These are phyloP conservation scores for Cladophialophora immunda DNA, from an alignment of 2,329 filamentous ascomycete species.

Conservation along the genomic window DNA sequence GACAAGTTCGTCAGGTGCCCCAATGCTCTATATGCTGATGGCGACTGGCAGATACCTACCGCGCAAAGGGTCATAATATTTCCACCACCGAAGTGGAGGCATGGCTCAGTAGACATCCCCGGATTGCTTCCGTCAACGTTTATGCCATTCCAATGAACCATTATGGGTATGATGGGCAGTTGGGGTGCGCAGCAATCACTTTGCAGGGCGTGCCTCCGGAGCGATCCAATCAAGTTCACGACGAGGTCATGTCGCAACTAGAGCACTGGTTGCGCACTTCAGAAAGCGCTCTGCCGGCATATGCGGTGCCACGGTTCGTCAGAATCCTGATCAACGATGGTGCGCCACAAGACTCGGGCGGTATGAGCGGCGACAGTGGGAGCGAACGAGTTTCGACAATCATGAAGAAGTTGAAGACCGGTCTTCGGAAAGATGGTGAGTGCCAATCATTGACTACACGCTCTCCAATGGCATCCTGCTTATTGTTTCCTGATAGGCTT, in stretches of 20 bases:
- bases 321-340: constrained; percentile 26
- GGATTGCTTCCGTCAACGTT: constrained; percentile 37
- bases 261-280: constrained; percentile 27
- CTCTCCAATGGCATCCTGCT: neutral
- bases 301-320: constrained; percentile 34
- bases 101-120: constrained; percentile 35
- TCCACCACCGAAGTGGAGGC: constrained; percentile 75
- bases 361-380: constrained; percentile 20
- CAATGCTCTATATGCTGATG: neutral
- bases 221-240: neutral
- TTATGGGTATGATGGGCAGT: constrained; percentile 36
- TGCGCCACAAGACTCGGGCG: constrained; percentile 17
- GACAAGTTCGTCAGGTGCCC: neutral
- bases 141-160: constrained; percentile 39
- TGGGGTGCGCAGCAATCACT: constrained; percentile 33
- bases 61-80: constrained; percentile 78
- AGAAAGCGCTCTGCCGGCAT: constrained; percentile 30
- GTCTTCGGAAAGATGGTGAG: constrained; percentile 27
- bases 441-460: neutral
- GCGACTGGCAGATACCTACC: constrained; percentile 54
- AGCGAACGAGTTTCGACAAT: constrained; percentile 28
- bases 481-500: constrained; percentile 12
- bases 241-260: constrained; percentile 25
- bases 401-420: constrained; percentile 29
- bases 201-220: constrained; percentile 9